Evolutionary conservation across 805 yeast species (phyloP), one percentile per base, ranked within the genome.

Genomic region (Kodamaea nitidulidarum): DNA sequence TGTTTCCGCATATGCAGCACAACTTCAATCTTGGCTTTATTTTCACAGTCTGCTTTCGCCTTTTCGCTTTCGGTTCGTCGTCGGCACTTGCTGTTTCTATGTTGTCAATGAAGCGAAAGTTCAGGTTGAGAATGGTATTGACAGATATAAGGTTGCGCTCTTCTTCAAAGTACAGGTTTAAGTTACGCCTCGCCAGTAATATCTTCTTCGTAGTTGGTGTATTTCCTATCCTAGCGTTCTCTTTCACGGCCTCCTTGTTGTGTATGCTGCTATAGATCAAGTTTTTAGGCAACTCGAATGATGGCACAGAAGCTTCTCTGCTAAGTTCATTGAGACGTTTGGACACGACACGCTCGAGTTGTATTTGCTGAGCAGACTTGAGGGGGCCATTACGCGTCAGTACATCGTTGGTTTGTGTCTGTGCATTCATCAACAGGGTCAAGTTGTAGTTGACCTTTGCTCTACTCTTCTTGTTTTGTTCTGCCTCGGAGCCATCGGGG

Each of bases 391-490:
- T 39, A 15, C 48, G 41, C 25, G 54, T 54, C 27, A 40, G 55
- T 27, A 49, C 46, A 30, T 54, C 62, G 40, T 56, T 56, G 1
- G 55, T 58, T 42, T 61, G 68, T 1, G 65, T 63, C 40, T 68
- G 74, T 4, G 67, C 67, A 47, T 66, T 61, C 66, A 68, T 64
- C 41, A 69, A 52, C 39, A 56, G 65, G 25, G 61, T 69, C 35
- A 69, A 55, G 49, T 69, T 69, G 46, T 69, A 69, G 52, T 69
- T 69, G 40, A 69, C 70, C 44, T 69, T 69, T 11, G 70, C 63
- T 32, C 71, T 52, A 41, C 57, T 61, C 42, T 63, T 63, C 41
- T 58, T 51, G 22, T 52, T 56, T 12, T 51, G 48, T 31, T 46
- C 45, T 3, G 4, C 21, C n/a, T 48, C 51, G n/a, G 46, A 55